Base-by-base conservation (phyloP, 768 basidiomycete genomes). In the Pholiota microspora region DNA sequence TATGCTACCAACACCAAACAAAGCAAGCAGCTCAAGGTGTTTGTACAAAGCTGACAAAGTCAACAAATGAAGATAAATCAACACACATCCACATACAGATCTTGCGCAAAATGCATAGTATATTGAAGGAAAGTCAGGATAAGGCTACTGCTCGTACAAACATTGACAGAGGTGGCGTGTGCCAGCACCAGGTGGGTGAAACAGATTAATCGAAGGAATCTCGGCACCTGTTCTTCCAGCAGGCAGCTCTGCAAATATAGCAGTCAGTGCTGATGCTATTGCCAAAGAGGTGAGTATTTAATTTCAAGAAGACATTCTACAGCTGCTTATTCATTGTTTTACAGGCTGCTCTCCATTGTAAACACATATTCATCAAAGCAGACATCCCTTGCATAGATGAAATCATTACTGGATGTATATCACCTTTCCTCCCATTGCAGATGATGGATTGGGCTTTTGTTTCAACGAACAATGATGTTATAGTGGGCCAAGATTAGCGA, bases 331-430 rank as follows among this genome's bases (percentile, higher is more conserved):
- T 12, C 12, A 4, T 40, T 40, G 9, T 23, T 40, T 16, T 3
- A 6, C 9, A 40, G 38, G 38, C 38, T 18, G 38, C 38, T 3
- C 3, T 21, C 23, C 18, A 21, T 21, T 21, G 38, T 1, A 40
- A 40, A 23, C 38, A 10, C 13, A 38, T 38, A n/a, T 16, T 38
- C 15, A 38, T 7, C n/a, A 38, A 7, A 49, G 56, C 24, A 18
- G 45, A 5, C 18, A 8, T 13, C 55, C 63, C 54, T 49, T 61
- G 48, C 61, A 59, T 28, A 40, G 27, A 1, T 55, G 63, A 45
- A 60, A 62, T 38, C 3, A 51, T 51, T 7, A 45, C 35, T 7
- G 56, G 59, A 7, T 13, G n/a, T n/a, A 47, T 28, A 3, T 29
- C 46, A 15, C 5, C 18, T 15, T 16, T 38, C 3, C 36, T 13